phyloP scores from a whole-genome alignment of 1,284 basidiomycete genomes.

The Rhizoctonia solani region DNA sequence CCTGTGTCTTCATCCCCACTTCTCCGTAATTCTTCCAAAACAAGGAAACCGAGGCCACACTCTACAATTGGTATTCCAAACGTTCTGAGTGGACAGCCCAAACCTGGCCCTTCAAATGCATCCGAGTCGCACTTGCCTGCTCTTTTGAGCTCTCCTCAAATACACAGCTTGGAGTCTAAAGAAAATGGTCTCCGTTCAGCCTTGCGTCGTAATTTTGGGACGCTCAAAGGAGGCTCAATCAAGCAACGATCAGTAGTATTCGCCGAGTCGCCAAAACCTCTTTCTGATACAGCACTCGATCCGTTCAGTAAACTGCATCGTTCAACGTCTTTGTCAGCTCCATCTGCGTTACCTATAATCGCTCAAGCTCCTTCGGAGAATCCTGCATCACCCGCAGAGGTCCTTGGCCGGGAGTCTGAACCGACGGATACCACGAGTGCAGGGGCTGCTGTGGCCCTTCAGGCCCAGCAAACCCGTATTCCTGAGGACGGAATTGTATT shows the following conservation, averaged over 20 bases:
- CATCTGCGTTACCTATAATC: neutral
- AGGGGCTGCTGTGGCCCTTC: conserved; percentile 50
- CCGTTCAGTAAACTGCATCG: conserved; percentile 1
- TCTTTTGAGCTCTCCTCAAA: neutral
- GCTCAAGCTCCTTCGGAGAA: conserved; percentile 38
- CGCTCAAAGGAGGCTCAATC: neutral
- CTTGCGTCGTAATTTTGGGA: conserved; percentile 7
- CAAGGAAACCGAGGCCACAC: neutral
- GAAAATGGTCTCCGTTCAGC: conserved; percentile 13
- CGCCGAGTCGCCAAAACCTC: conserved; percentile 21
- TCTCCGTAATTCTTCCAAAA: neutral
- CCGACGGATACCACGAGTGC: conserved; percentile 64
- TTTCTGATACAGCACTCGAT: neutral
- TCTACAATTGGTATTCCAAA: conserved; percentile 5
- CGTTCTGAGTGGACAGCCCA: neutral
- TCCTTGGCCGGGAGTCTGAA: conserved; percentile 58
- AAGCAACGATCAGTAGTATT: conserved; percentile 24
- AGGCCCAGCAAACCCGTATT: neutral
- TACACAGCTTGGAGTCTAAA: neutral
- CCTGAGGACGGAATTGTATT: conserved; percentile 18
- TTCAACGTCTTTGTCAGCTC: neutral
- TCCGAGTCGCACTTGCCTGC: conserved; percentile 13
- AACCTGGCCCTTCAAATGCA: neutral
- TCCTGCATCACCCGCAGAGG: conserved; percentile 60
- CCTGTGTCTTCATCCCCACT: neutral